Conservation (phyloP, 768 basidiomycete genomes). For the Russula emetica region DNA sequence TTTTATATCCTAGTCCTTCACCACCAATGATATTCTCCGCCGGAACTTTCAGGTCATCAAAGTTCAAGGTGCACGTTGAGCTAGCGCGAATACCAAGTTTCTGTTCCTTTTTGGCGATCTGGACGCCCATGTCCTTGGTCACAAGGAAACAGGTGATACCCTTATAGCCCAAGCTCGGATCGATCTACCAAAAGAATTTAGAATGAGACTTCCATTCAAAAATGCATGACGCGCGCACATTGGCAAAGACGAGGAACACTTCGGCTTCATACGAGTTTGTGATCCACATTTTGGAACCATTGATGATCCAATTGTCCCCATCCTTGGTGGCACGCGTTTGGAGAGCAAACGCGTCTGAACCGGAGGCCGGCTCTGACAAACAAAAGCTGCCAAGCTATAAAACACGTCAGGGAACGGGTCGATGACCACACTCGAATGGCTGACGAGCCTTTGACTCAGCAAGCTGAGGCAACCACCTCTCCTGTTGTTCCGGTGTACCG, state of each 20-base stretch:
- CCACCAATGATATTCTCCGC: conserved; percentile 89
- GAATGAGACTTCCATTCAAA: not conserved
- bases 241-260: conserved; percentile 92
- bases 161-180: conserved; percentile 94
- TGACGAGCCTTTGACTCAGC: conserved; percentile 63
- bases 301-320: conserved; percentile 80
- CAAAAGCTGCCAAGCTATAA: conserved; percentile 91
- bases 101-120: conserved; percentile 98
- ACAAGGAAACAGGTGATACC: conserved; percentile 98
- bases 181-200: conserved; percentile 43
- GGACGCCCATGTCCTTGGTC: conserved; percentile 92
- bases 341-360: conserved; percentile 95
- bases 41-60: conserved; percentile 87
- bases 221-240: conserved; percentile 46
- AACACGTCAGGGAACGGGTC: not conserved
- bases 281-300: conserved; percentile 99
- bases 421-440: not conserved
- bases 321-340: conserved; percentile 89
- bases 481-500: conserved; percentile 78
- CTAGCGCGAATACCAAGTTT: conserved; percentile 96
- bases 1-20: conserved; percentile 92
- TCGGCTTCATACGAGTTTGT: conserved; percentile 93
- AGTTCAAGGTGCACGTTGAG: conserved; percentile 90
- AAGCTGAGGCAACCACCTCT: conserved; percentile 83
- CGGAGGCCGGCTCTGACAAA: conserved; percentile 86